Evolutionary conservation across 768 basidiomycete genomes (phyloP).

Genomic region (Mycena sanguinolenta): DNA sequence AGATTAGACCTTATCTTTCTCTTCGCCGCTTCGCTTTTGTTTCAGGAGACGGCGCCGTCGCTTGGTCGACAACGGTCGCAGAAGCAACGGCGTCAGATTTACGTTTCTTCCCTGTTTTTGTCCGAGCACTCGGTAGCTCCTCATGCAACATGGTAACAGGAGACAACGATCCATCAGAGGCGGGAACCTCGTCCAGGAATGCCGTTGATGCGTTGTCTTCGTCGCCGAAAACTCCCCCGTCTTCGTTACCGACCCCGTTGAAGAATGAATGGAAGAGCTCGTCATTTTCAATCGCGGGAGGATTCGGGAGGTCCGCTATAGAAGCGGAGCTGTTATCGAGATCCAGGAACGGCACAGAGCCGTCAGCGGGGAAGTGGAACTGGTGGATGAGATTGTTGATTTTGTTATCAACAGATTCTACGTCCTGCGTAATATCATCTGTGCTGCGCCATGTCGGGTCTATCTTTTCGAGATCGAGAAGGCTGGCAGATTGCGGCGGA

Average conservation of each 20-base stretch:
- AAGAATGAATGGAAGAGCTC: slow-evolving; percentile 41
- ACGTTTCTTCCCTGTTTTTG: slow-evolving; percentile 23
- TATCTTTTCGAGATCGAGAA: slow-evolving; percentile 57
- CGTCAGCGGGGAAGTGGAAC: slow-evolving; percentile 57
- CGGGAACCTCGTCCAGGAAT: slow-evolving; percentile 41
- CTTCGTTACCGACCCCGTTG: slow-evolving; percentile 38
- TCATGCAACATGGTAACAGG: slow-evolving; percentile 18
- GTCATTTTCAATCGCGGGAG: slow-evolving; percentile 24
- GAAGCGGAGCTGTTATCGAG: slow-evolving; percentile 43
- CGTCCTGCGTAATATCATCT: slow-evolving; percentile 77
- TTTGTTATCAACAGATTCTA: slow-evolving; percentile 75
- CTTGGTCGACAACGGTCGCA: not conserved
- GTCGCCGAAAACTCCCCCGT: slow-evolving; percentile 10
- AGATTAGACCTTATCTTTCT: slow-evolving; percentile 25
- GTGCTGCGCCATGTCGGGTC: slow-evolving; percentile 72
- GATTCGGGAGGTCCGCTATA: slow-evolving; percentile 34
- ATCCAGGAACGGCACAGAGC: slow-evolving; percentile 55
- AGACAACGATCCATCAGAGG: slow-evolving; percentile 30
- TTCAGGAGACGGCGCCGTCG: not conserved
- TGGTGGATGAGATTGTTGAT: slow-evolving; percentile 81
- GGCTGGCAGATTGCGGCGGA: slow-evolving; percentile 44
- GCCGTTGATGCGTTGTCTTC: slow-evolving; percentile 32
- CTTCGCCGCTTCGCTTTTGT: slow-evolving; percentile 33
- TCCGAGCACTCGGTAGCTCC: not conserved
- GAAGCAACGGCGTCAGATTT: slow-evolving; percentile 22